These are phyloP conservation scores for Alternaria metachromatica DNA, from an alignment of 2,329 filamentous ascomycete species.

Conservation along the genomic window DNA sequence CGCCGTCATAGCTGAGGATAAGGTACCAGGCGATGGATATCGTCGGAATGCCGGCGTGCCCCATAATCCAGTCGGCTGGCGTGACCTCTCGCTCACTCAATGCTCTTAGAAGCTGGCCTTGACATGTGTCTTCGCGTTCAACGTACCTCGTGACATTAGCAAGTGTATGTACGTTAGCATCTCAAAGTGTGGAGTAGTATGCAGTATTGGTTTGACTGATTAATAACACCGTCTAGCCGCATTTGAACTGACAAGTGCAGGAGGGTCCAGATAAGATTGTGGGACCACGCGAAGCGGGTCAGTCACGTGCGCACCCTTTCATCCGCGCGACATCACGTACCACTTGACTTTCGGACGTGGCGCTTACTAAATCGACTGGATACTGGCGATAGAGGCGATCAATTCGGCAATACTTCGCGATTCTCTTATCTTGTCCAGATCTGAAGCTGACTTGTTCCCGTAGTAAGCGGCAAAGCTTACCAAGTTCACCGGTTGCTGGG, in stretches of 20 bases:
- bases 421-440: not conserved
- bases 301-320: not conserved
- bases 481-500: constrained; percentile 9
- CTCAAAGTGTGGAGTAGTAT: not conserved
- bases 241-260: not conserved
- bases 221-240: not conserved
- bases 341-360: not conserved
- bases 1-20: not conserved
- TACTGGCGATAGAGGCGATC: not conserved
- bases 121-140: not conserved
- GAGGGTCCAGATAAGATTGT: not conserved
- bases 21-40: not conserved
- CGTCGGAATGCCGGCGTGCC: not conserved
- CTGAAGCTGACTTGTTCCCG: not conserved
- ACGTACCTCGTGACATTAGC: not conserved
- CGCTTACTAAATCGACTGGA: not conserved
- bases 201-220: not conserved
- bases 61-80: not conserved
- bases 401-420: not conserved
- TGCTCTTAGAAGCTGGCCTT: not conserved
- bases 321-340: not conserved
- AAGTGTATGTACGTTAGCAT: not conserved
- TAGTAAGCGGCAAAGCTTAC: not conserved
- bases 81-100: not conserved
- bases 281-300: not conserved